Conservation (phyloP, 2,329 filamentous ascomycete genomes). For the Clarireedia hainanense region DNA sequence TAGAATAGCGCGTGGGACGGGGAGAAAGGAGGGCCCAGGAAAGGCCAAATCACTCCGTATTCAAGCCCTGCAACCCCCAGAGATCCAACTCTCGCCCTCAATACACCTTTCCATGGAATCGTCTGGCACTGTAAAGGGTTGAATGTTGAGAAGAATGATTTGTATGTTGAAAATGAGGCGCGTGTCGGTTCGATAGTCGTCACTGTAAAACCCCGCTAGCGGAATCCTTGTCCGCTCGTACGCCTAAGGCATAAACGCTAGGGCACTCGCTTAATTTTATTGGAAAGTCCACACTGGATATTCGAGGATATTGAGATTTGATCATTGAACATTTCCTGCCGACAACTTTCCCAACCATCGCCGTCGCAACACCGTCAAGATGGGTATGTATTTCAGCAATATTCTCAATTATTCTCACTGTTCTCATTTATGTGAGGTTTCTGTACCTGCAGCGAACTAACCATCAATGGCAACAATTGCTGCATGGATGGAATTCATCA, state of each 20-base stretch:
- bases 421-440: too few relatives aligned
- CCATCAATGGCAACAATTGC: too few relatives aligned
- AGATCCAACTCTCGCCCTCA: background rate
- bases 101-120: background rate
- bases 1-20: background rate
- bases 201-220: conserved; percentile 2
- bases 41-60: background rate
- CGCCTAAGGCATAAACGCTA: background rate
- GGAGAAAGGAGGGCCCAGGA: background rate
- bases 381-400: background rate
- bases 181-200: conserved; percentile 3
- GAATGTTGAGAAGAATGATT: background rate
- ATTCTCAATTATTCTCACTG: too few relatives aligned
- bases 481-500: too few relatives aligned
- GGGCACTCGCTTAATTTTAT: conserved; percentile 4
- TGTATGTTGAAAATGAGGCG: background rate
- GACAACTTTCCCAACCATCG: conserved; percentile 4
- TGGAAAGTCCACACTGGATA: conserved; percentile 5
- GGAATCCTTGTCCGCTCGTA: background rate
- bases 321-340: background rate
- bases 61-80: background rate
- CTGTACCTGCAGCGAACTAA: too few relatives aligned
- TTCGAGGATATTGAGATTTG: background rate
- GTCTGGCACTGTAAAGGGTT: background rate
- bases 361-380: conserved; percentile 6